Conservation (phyloP, 192 early-diverging fungal genomes). For the Lunasporangiospora selenospora region DNA sequence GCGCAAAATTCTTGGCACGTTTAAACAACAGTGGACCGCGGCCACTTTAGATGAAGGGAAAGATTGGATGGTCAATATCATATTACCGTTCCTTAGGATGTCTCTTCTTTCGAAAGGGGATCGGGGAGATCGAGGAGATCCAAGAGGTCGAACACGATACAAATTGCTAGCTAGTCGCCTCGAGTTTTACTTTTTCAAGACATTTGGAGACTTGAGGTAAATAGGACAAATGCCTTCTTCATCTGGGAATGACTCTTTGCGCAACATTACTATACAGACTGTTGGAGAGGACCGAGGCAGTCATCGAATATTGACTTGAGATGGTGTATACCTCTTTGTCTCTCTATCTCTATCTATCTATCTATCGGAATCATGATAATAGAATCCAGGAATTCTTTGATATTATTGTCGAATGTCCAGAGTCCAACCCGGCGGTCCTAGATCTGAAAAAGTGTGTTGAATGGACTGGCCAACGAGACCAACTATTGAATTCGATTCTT, state of each 20-base stretch:
- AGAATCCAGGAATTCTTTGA: slow-evolving; percentile 70
- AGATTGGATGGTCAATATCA: slow-evolving; percentile 30
- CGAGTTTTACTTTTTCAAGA: slow-evolving; percentile 46
- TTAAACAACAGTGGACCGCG: slow-evolving; percentile 16
- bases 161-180: slow-evolving; percentile 38
- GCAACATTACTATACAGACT: no score
- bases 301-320: no score
- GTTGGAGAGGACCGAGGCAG: no score
- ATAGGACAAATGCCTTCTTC: no score
- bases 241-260: no score
- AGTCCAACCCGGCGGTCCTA: slow-evolving; percentile 62
- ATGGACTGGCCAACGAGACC: slow-evolving; percentile 43
- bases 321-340: no score
- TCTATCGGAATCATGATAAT: no score
- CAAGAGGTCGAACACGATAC: slow-evolving; percentile 15
- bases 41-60: slow-evolving; percentile 22
- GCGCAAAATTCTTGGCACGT: slow-evolving; percentile 15
- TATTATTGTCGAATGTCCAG: slow-evolving; percentile 77
- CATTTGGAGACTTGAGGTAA: slow-evolving; percentile 41
- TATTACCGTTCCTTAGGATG: slow-evolving; percentile 21
- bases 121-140: slow-evolving; percentile 20
- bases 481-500: slow-evolving; percentile 29
- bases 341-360: no score
- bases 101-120: slow-evolving; percentile 20
- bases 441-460: slow-evolving; percentile 62